These are phyloP conservation scores for Trapa incisa DNA, from an alignment of 345 rosid genomes.

Conservation along the genomic window DNA sequence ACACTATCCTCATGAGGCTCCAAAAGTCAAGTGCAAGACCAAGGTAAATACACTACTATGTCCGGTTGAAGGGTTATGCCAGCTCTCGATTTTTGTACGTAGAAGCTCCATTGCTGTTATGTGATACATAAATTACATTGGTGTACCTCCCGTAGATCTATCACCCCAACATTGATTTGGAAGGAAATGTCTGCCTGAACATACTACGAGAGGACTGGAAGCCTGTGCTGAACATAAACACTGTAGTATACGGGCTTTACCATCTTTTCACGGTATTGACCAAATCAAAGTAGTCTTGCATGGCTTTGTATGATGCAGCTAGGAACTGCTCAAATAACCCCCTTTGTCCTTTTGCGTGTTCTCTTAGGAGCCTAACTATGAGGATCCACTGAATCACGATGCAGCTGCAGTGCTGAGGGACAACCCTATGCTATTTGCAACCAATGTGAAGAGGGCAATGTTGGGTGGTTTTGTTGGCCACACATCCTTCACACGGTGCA, in stretches of 20 bases:
- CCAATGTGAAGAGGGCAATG: conserved; percentile 69
- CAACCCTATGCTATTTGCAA: conserved; percentile 53
- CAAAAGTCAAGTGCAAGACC: conserved; percentile 96
- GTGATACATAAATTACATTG: background rate
- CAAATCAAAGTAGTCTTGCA: background rate
- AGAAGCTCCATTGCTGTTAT: background rate
- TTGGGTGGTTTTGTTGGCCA: conserved; percentile 69
- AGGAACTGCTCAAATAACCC: background rate
- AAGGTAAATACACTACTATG: conserved; percentile 33
- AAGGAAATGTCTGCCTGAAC: conserved; percentile 93
- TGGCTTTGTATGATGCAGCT: background rate
- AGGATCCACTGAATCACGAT: conserved; percentile 93
- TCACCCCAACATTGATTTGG: conserved; percentile 97
- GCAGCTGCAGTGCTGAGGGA: conserved; percentile 87
- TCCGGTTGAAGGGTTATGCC: background rate
- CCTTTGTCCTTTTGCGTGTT: conserved; percentile 2
- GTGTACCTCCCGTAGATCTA: conserved; percentile 42
- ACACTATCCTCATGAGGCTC: conserved; percentile 89
- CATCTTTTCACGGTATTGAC: conserved; percentile 81
- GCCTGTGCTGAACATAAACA: conserved; percentile 91
- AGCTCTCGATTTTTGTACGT: background rate
- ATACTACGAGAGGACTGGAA: conserved; percentile 97
- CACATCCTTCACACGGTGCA: conserved; percentile 53
- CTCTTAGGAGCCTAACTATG: conserved; percentile 72
- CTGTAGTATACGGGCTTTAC: conserved; percentile 71